phyloP scores from a whole-genome alignment of 2,329 filamentous ascomycete genomes.

The Nemania sp. region DNA sequence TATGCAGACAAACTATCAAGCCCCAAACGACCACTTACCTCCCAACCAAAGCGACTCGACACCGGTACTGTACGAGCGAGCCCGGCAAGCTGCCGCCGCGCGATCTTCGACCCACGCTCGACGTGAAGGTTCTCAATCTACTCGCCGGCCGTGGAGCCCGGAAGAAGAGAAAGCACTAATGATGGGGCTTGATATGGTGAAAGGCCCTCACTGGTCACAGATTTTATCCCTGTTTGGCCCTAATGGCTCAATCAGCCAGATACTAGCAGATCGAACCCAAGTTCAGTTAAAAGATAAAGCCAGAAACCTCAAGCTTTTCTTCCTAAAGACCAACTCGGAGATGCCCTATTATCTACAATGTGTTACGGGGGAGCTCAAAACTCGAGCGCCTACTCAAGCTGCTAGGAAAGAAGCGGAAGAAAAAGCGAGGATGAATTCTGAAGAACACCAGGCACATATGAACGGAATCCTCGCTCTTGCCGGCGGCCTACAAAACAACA shows the following conservation, averaged over 20 bases:
- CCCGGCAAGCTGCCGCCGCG: constrained; percentile 68
- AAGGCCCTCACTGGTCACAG: constrained; percentile 93
- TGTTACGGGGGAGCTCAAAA: constrained; percentile 91
- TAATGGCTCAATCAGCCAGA: constrained; percentile 82
- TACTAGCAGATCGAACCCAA: constrained; percentile 88
- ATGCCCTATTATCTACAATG: constrained; percentile 89
- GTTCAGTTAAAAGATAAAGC: constrained; percentile 95
- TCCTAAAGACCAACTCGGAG: constrained; percentile 90
- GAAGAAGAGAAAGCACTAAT: constrained; percentile 93
- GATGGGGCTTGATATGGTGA: constrained; percentile 87
- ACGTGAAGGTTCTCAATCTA: constrained; percentile 69
- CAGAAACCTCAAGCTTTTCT: constrained; percentile 89
- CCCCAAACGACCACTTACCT: constrained; percentile 57
- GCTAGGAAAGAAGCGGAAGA: constrained; percentile 76
- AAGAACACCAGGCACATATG: constrained; percentile 70
- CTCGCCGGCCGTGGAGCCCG: constrained; percentile 84
- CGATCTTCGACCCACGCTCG: constrained; percentile 67
- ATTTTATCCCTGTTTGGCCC: constrained; percentile 86
- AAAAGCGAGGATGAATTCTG: constrained; percentile 67
- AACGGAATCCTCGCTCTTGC: constrained; percentile 70
- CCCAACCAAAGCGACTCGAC: constrained; percentile 69
- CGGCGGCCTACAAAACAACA: constrained; percentile 61
- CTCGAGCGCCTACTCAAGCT: constrained; percentile 80
- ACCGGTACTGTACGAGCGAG: constrained; percentile 67
- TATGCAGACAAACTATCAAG: constrained; percentile 41